Evolutionary conservation across 306 rosid species (phyloP), one percentile per base, ranked within the genome.

Genomic region (Lathyrus sativus): DNA sequence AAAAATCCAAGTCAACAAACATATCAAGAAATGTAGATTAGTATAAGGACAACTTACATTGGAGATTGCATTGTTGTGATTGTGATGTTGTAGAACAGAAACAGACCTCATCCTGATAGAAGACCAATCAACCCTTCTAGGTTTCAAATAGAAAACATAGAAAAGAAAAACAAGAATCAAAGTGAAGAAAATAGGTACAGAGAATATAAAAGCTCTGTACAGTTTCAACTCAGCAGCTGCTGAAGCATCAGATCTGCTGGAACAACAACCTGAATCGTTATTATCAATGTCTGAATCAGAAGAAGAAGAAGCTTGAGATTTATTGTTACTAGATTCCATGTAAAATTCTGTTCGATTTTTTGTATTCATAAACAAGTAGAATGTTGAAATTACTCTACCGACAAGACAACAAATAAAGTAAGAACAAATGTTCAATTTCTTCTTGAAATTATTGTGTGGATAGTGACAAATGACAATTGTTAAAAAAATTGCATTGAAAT

Each of bases 91-190:
- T 4, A 54, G 5, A 9, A 86, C 6, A 1, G 44, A 12, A 18
- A 59, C 49, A 0, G 79, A 61, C n/a, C 76, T 71, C 83, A 82
- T 86, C 49, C 83, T 63, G 6, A 85, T 79, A 39, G 89, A 80
- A 18, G 84, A 67, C 93, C 87, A 88, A 74, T 86, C 79, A 29
- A 80, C 79, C 51, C 89, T 76, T 43, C 89, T 76, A 0, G 91
- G 96, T 19, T 93, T 85, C 55, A 91, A 86, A 76, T 91, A 91
- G 78, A 87, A 87, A 31, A 87, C 50, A 67, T 88, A 91, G 76
- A 88, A 86, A 46, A 91, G 70, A 71, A 86, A 76, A 53, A 91
- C 82, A 29, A 91, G 78, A 43, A 86, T n/a, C 67, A 91, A 78
- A 73, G 91, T 85, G 82, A 82, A 82, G 74, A 87, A 58, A 31